A percentile compares a stretch with the other conserved stretches of the same genome.
phyloP scores from a whole-genome alignment of 2,329 filamentous ascomycete species.

The Akanthomyces dipterigenus region DNA sequence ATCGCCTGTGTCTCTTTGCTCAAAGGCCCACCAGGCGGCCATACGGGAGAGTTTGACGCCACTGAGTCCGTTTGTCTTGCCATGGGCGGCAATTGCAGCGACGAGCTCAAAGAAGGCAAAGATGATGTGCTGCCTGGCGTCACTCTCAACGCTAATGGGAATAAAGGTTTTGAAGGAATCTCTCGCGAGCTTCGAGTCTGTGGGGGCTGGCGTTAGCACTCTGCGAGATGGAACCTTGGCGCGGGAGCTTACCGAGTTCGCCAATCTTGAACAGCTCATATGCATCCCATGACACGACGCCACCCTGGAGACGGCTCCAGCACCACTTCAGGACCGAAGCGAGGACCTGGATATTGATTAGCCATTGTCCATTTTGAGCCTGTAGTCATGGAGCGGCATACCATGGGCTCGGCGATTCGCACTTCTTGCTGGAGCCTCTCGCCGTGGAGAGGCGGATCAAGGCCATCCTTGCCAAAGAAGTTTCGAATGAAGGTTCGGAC shows the following conservation, averaged over 20 bases:
- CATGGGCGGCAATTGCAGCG: slow-evolving; percentile 83
- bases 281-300: slow-evolving; percentile 92
- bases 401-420: slow-evolving; percentile 89
- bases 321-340: slow-evolving; percentile 97
- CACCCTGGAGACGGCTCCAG: slow-evolving; percentile 86
- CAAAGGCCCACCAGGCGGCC: slow-evolving; percentile 98
- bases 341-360: slow-evolving; percentile 57
- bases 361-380: slow-evolving; percentile 14
- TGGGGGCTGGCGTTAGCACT: slow-evolving; percentile 17
- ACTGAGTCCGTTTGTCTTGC: slow-evolving; percentile 86
- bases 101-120: slow-evolving; percentile 95
- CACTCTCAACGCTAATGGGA: slow-evolving; percentile 83
- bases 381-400: slow-evolving; percentile 31
- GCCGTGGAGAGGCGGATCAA: slow-evolving; percentile 56
- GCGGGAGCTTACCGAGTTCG: slow-evolving; percentile 64
- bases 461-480: slow-evolving; percentile 74
- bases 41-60: slow-evolving; percentile 90
- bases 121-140: slow-evolving; percentile 79
- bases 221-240: slow-evolving; percentile 6
- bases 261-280: slow-evolving; percentile 95
- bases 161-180: slow-evolving; percentile 97
- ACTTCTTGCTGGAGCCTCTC: slow-evolving; percentile 75
- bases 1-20: slow-evolving; percentile 76
- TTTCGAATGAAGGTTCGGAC: slow-evolving; percentile 89
- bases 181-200: slow-evolving; percentile 85